phyloP scores from a whole-genome alignment of 805 yeast genomes.

The Pichia insulana region DNA sequence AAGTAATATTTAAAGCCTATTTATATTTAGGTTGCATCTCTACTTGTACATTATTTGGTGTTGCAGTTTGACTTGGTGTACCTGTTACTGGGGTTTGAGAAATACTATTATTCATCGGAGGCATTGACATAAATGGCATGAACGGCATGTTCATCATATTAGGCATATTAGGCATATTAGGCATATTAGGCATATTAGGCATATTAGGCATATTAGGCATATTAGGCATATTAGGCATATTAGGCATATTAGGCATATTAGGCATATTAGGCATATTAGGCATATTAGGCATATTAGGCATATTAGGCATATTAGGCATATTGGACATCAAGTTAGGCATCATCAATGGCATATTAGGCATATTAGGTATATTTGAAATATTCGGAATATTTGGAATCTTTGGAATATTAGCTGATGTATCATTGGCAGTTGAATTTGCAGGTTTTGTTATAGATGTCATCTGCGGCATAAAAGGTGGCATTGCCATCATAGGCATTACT shows the following conservation, averaged over 20 bases:
- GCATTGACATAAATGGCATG: constrained; percentile 19
- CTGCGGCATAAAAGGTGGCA: constrained; percentile 23
- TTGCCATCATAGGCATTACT: constrained; percentile 16
- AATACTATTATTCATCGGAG: constrained; percentile 4
- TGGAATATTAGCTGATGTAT: too few relatives aligned
- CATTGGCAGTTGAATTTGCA: too few relatives aligned
- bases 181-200: constrained; percentile 23
- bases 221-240: background rate
- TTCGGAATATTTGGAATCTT: constrained; percentile 18
- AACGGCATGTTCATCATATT: constrained; percentile 26
- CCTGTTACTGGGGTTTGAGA: background rate
- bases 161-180: constrained; percentile 22
- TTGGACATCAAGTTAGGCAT: constrained; percentile 10
- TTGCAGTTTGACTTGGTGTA: background rate
- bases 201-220: constrained; percentile 18
- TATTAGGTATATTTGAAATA: constrained; percentile 16
- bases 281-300: constrained; percentile 23
- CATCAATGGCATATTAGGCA: constrained; percentile 16
- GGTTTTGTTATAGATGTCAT: too few relatives aligned
- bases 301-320: constrained; percentile 20
- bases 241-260: constrained; percentile 9
- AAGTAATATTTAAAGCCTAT: background rate
- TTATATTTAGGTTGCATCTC: background rate
- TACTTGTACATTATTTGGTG: background rate
- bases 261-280: constrained; percentile 23